These are phyloP conservation scores for Piloderma croceum DNA, from an alignment of 768 basidiomycete species.

Conservation along the genomic window DNA sequence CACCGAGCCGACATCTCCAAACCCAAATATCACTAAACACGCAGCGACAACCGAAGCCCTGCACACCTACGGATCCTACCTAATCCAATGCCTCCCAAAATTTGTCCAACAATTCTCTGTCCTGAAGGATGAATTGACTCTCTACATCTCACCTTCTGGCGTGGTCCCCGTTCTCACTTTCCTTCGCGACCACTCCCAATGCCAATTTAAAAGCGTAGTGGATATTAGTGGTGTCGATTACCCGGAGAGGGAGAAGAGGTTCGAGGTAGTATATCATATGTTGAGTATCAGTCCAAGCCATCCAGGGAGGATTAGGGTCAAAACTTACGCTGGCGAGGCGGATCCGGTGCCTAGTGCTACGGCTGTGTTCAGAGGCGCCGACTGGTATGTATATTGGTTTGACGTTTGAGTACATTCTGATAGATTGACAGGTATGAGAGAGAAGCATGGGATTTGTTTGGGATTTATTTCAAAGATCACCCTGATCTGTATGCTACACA, in stretches of 20 bases:
- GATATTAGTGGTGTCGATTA: conserved; percentile 96
- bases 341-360: conserved; percentile 83
- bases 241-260: conserved; percentile 87
- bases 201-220: conserved; percentile 88
- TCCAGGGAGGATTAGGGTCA: conserved; percentile 86
- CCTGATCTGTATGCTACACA: conserved; percentile 91
- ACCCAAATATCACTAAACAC: conserved; percentile 71
- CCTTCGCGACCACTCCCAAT: conserved; percentile 91
- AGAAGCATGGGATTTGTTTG: conserved; percentile 97
- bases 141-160: conserved; percentile 80
- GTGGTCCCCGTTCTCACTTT: conserved; percentile 85
- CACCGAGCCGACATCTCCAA: conserved; percentile 82
- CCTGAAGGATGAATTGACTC: conserved; percentile 88
- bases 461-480: conserved; percentile 93
- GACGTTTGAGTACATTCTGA: not conserved
- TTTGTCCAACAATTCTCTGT: conserved; percentile 98
- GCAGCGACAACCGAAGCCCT: conserved; percentile 70
- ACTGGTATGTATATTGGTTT: conserved; percentile 55
- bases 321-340: conserved; percentile 93
- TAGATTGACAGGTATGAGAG: conserved; percentile 73
- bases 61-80: conserved; percentile 90
- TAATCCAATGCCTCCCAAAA: conserved; percentile 90
- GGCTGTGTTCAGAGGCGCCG: conserved; percentile 81
- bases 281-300: conserved; percentile 67
- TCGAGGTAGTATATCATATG: conserved; percentile 96